Percentiles rank a stretch among this genome's conserved stretches.
These are phyloP conservation scores for Talaromyces pinophilus DNA, from an alignment of 2,329 filamentous ascomycete genomes.

Conservation along the genomic window DNA sequence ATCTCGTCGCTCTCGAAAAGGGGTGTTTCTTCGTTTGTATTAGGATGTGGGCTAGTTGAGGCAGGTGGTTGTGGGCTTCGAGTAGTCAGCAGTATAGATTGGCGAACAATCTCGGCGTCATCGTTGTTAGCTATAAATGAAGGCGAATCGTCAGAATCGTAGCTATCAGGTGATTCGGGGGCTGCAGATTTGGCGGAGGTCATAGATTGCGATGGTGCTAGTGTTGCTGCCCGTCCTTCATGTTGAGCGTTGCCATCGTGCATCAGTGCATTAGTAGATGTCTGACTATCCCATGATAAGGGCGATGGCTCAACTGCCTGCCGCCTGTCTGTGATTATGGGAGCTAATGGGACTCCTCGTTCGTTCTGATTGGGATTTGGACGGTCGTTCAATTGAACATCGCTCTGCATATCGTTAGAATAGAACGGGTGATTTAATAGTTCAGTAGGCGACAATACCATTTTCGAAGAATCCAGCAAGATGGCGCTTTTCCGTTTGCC, in stretches of 20 bases:
- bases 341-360: slow-evolving; percentile 36
- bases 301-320: slow-evolving; percentile 51
- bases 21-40: slow-evolving; percentile 31
- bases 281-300: slow-evolving; percentile 55
- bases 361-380: slow-evolving; percentile 29
- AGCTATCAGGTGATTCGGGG: slow-evolving; percentile 25
- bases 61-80: slow-evolving; percentile 29
- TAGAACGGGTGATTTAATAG: background rate
- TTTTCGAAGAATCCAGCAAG: slow-evolving; percentile 30
- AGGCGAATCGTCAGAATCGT: slow-evolving; percentile 14
- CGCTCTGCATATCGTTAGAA: slow-evolving; percentile 17
- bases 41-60: slow-evolving; percentile 26
- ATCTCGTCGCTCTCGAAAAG: slow-evolving; percentile 37
- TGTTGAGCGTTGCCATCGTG: slow-evolving; percentile 34
- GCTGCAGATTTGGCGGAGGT: slow-evolving; percentile 20
- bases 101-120: slow-evolving; percentile 42
- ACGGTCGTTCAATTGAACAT: slow-evolving; percentile 28
- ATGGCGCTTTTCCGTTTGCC: slow-evolving; percentile 39
- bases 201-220: slow-evolving; percentile 21
- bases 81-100: slow-evolving; percentile 36
- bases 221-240: background rate
- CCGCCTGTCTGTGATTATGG: slow-evolving; percentile 49
- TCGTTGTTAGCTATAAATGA: slow-evolving; percentile 38
- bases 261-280: slow-evolving; percentile 54
- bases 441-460: slow-evolving; percentile 11